Percentiles rank a stretch among this genome's conserved stretches.
Conservation (phyloP, 2,329 filamentous ascomycete genomes). For the Cercospora sp. region DNA sequence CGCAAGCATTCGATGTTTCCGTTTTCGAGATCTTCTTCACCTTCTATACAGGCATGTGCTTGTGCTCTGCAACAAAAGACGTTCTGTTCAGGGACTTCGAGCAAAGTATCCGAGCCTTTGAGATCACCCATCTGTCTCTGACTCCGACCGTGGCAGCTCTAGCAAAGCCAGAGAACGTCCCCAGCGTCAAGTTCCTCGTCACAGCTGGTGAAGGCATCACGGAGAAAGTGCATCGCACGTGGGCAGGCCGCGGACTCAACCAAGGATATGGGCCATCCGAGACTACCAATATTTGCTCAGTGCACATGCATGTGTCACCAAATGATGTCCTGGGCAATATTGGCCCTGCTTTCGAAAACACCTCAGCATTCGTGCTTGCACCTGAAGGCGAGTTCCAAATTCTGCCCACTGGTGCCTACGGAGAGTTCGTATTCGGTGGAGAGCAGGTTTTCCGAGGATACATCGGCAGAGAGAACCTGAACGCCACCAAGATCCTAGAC, state of each 20-base stretch:
- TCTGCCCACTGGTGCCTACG: constrained; percentile 69
- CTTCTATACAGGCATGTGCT: constrained; percentile 74
- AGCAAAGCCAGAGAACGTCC: constrained; percentile 67
- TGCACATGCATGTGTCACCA: constrained; percentile 60
- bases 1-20: constrained; percentile 81
- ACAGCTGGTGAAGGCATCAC: constrained; percentile 81
- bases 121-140: constrained; percentile 77
- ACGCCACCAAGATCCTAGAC: constrained; percentile 64
- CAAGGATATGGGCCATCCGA: constrained; percentile 85
- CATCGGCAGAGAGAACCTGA: constrained; percentile 64
- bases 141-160: constrained; percentile 82
- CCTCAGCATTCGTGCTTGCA: constrained; percentile 67
- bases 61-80: constrained; percentile 75
- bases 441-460: constrained; percentile 77
- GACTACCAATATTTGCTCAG: constrained; percentile 83
- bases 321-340: constrained; percentile 70
- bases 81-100: constrained; percentile 72
- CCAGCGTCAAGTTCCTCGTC: constrained; percentile 71
- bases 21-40: constrained; percentile 89
- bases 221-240: constrained; percentile 65
- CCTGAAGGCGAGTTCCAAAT: constrained; percentile 49
- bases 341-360: constrained; percentile 73
- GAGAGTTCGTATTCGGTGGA: constrained; percentile 85
- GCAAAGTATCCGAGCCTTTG: constrained; percentile 60
- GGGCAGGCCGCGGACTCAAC: constrained; percentile 67